These are phyloP conservation scores for Apiospora arundinis DNA, from an alignment of 2,329 filamentous ascomycete species.

Conservation along the genomic window DNA sequence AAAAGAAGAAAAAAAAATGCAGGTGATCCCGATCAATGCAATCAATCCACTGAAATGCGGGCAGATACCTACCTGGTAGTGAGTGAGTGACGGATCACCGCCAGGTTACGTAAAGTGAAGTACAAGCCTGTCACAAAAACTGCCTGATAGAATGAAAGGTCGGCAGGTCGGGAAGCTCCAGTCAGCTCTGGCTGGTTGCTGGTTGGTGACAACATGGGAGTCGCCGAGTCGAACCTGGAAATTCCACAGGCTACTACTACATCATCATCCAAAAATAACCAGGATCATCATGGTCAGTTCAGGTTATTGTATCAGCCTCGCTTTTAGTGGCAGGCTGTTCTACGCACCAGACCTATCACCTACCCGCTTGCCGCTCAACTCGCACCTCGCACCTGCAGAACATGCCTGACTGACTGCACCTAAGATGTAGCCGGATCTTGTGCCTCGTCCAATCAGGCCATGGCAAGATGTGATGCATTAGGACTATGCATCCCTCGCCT, in stretches of 20 bases:
- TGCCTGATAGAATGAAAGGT: no score
- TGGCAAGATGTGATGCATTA: background rate
- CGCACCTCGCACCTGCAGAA: background rate
- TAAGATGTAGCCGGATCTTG: background rate
- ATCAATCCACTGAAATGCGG: conserved; percentile 3
- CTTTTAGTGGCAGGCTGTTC: conserved; percentile 7
- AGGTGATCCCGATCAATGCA: background rate
- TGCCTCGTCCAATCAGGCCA: background rate
- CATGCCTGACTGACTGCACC: background rate
- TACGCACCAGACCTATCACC: no score
- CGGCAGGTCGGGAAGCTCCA: background rate
- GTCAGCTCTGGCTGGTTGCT: no score
- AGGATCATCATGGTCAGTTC: background rate
- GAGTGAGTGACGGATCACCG: background rate
- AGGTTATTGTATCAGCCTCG: background rate
- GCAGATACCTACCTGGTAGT: no score
- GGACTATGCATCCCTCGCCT: conserved; percentile 2
- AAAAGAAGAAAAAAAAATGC: no score
- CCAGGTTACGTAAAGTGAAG: background rate
- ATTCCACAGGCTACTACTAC: no score
- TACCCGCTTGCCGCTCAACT: background rate
- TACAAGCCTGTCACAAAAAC: conserved; percentile 15
- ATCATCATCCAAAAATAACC: background rate
- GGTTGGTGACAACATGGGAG: background rate
- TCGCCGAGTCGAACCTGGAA: background rate